Evolutionary conservation across 2,329 filamentous ascomycete genomes (phyloP).

Genomic region (Hymenoscyphus repandus): DNA sequence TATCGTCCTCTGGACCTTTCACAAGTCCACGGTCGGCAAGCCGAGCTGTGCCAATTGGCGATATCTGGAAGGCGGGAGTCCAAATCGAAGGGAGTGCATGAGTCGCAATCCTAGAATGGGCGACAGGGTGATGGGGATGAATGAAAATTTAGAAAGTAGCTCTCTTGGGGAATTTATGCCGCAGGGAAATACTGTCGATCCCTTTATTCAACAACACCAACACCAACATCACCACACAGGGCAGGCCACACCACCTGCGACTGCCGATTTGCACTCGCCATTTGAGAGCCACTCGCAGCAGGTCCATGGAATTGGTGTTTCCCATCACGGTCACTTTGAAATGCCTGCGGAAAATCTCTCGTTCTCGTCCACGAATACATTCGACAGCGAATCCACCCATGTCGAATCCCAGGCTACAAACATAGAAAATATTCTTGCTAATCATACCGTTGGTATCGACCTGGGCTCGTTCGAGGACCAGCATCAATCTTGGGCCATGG

Average conservation of each 20-base stretch:
- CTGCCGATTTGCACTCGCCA: conserved; percentile 41
- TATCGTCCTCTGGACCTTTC: conserved; percentile 61
- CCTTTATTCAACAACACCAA: conserved; percentile 37
- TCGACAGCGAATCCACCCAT: conserved; percentile 30
- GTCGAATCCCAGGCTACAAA: conserved; percentile 19
- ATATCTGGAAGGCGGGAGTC: conserved; percentile 39
- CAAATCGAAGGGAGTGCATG: conserved; percentile 24
- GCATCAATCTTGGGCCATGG: neutral
- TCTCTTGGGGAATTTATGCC: conserved; percentile 37
- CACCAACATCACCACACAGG: conserved; percentile 28
- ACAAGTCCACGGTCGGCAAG: conserved; percentile 44
- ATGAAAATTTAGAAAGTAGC: conserved; percentile 46
- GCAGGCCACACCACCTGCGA: conserved; percentile 52
- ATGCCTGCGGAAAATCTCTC: conserved; percentile 29
- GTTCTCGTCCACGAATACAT: conserved; percentile 34
- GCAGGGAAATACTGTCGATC: conserved; percentile 33
- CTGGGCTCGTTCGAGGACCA: conserved; percentile 9
- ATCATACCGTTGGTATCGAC: conserved; percentile 5
- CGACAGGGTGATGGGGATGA: conserved; percentile 51
- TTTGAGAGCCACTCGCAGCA: conserved; percentile 12
- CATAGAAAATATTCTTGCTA: conserved; percentile 19
- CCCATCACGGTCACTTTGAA: conserved; percentile 10
- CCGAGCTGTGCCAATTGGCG: conserved; percentile 54
- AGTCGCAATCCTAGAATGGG: conserved; percentile 32
- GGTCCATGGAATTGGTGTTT: conserved; percentile 14